Percentiles rank a stretch among this genome's conserved stretches.
phyloP scores from a whole-genome alignment of 345 rosid species.

The Pistacia vera region DNA sequence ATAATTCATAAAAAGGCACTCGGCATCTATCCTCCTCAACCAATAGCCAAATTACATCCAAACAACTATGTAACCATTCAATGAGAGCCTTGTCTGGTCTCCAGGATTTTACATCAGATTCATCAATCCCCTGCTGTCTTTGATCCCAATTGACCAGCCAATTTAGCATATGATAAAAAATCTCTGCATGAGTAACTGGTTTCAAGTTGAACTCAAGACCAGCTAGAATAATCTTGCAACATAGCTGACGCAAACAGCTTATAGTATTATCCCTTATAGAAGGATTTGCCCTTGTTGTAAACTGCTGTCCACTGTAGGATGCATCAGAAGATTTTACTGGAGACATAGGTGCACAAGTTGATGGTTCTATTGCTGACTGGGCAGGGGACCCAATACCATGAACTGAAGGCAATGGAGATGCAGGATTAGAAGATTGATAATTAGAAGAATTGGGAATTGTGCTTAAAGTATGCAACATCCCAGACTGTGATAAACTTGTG shows the following conservation, averaged over 20 bases:
- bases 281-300: constrained; percentile 44
- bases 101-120: constrained; percentile 62
- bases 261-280: constrained; percentile 60
- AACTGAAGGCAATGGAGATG: constrained; percentile 63
- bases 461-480: constrained; percentile 51
- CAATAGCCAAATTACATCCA: constrained; percentile 93
- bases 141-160: constrained; percentile 98
- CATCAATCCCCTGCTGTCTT: constrained; percentile 67
- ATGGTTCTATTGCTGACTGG: constrained; percentile 65
- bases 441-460: constrained; percentile 51
- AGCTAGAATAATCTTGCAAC: constrained; percentile 86
- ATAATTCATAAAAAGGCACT: constrained; percentile 90
- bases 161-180: constrained; percentile 77
- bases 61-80: constrained; percentile 89
- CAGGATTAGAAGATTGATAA: constrained; percentile 65
- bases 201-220: constrained; percentile 73
- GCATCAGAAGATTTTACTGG: constrained; percentile 58
- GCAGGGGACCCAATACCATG: constrained; percentile 87
- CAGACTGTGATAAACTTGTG: constrained; percentile 62
- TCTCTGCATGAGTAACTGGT: constrained; percentile 84
- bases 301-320: constrained; percentile 49
- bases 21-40: constrained; percentile 86
- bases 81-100: constrained; percentile 74
- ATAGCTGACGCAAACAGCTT: constrained; percentile 77
- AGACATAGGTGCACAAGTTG: constrained; percentile 53